Base-by-base conservation (phyloP, 192 early-diverging fungal species). In the Lobulomyces angularis region DNA sequence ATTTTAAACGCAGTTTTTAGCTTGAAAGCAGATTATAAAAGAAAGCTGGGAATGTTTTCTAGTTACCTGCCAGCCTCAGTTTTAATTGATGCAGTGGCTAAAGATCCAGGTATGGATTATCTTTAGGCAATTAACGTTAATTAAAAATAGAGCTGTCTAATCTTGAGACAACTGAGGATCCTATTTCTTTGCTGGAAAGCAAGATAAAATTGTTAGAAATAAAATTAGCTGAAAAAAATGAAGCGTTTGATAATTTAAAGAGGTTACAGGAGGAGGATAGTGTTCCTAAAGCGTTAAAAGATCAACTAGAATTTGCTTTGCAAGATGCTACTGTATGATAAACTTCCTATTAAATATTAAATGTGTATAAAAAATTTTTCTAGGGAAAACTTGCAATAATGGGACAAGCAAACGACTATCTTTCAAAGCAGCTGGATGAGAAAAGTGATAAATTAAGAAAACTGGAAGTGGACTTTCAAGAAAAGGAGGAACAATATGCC, bases 401-500 rank as follows among this genome's bases (percentile, higher is more conserved):
- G n/a, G 11, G 16, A 39, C 12, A 39, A 39, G n/a, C 38, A 32
- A 32, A 12, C 12, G 31, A 32, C 12, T 12, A 16, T 16, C 31
- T 32, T 32, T 32, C 31, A 32, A 16, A 32, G 7, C 52, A 69
- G 40, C 31, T 64, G 9, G 28, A 32, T 5, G 46, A 35, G 31
- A 61, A 59, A 30, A 34, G 53, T n/a, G 16, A 39, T 4, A 30
- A 39, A 5, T 41, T 59, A 3, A 37, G 32, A 7, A 29, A 45
- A 4, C 35, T 64, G 16, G 56, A 65, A 26, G 40, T 41, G 16
- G 38, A 48, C 2, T 27, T 71, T 21, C 42, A 39, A 17, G 63
- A 65, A 30, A 71, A 61, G 52, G 57, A 65, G 36, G 49, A 62
- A 32, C 68, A 71, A 41, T 71, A 71, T 45, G 53, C 62, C 23